phyloP scores from a whole-genome alignment of 2,329 filamentous ascomycete species.

The Fusarium praegraminearum region DNA sequence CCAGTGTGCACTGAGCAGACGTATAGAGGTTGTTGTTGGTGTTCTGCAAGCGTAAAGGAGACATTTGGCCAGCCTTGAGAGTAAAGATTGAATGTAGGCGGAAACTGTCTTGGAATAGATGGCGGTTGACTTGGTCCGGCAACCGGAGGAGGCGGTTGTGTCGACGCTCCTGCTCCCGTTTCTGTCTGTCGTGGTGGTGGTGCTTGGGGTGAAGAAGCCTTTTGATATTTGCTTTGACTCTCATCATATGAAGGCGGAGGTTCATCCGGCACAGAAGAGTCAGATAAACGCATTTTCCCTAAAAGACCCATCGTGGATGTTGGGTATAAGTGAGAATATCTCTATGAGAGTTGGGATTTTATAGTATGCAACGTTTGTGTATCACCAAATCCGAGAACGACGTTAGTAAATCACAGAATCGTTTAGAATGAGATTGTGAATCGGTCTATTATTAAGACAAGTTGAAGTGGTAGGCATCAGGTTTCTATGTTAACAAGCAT shows the following conservation, averaged over 20 bases:
- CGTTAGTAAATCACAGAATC: not conserved
- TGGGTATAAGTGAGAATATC: not conserved
- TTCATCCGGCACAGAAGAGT: constrained; percentile 13
- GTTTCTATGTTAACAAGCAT: constrained; percentile 13
- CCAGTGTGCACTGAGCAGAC: constrained; percentile 30
- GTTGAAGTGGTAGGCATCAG: not conserved
- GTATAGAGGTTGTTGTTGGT: constrained; percentile 40
- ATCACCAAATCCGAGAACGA: not conserved
- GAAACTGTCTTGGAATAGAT: constrained; percentile 33
- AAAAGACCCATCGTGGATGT: constrained; percentile 5
- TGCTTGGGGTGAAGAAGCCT: constrained; percentile 4
- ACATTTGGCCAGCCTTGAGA: constrained; percentile 3
- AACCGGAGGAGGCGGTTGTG: not conserved
- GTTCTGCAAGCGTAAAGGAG: constrained; percentile 34
- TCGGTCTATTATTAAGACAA: not conserved
- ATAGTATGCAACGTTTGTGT: not conserved
- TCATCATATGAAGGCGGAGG: constrained; percentile 31
- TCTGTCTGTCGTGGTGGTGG: not conserved
- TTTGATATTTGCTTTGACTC: constrained; percentile 8
- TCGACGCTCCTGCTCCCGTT: not conserved
- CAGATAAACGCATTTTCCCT: not conserved
- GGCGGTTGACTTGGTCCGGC: constrained; percentile 10
- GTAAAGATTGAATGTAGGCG: constrained; percentile 42
- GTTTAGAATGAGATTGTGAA: not conserved
- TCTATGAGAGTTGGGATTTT: not conserved